Base-by-base conservation (phyloP, 345 rosid species). In the Camelina sativa region DNA sequence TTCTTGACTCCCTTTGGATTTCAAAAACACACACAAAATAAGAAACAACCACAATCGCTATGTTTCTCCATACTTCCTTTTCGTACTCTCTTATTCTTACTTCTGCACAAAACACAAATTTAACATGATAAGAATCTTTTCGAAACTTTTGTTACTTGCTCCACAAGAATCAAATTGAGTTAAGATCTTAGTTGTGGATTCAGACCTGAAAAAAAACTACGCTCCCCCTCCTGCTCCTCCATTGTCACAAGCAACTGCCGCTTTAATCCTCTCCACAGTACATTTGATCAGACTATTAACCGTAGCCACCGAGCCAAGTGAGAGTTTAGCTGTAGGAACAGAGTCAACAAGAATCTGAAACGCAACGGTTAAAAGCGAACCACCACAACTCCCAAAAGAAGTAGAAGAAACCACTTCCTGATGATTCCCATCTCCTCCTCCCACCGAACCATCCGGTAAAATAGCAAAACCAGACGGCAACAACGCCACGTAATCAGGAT, bases 381-480 rank as follows among this genome's bases (percentile, higher is more conserved):
- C 97, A 11, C 97, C 97, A 8, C 98, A 50, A 16, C 55, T 71
- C 32, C 53, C 74, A 64, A 72, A 23, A 1, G 93, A 9, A 62
- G 68, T 11, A 67, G 71, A 32, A 72, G 77, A 9, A 78, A 67
- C 65, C 28, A 66, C 40, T 72, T 72, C 53, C 7, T 78, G 77
- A 23, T 35, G 64, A 35, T 44, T 73, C 74, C 73, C 74, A 66
- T 72, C 76, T 77, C 50, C 76, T 77, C 50, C 64, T 17, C 62
- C 61, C 2, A 82, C 86, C 0, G 89, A 89, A 19, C 98, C 98
- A 23, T 92, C 97, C 0, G 98, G 97, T 53, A 92, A 92, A 37
- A 96, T 88, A 17, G 99, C 99, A 56, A 96, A 96, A 50, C 99
- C 98, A 57, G 99, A 96, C 3, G 99, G 99, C 23, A 96, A 80